Percentiles rank a stretch among this genome's conserved stretches.
Conservation (phyloP, 352 stramenopile genomes). For the Phytopythium oedochilum region DNA sequence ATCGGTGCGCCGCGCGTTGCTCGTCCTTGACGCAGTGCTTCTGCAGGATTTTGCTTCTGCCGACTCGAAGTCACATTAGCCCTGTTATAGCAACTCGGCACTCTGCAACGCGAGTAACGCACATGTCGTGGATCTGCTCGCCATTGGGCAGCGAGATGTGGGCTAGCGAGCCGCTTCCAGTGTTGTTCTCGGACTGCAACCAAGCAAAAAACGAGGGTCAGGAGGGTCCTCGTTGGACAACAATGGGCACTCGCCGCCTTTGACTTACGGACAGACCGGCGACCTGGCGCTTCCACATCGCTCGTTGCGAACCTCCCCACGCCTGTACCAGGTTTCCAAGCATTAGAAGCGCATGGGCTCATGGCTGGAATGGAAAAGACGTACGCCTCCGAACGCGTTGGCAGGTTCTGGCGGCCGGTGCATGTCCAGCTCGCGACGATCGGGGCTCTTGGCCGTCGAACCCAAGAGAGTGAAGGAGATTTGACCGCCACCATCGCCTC, state of each 20-base stretch:
- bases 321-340: conserved; percentile 16
- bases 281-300: conserved; percentile 68
- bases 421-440: not conserved
- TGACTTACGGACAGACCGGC: conserved; percentile 14
- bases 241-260: not conserved
- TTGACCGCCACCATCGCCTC: not conserved
- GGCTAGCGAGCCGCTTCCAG: conserved; percentile 7
- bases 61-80: not conserved
- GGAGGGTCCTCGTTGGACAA: no score
- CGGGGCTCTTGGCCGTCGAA: no score
- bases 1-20: conserved; percentile 47
- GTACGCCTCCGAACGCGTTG: conserved; percentile 31
- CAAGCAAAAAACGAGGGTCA: no score
- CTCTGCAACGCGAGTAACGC: conserved; percentile 1
- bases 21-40: conserved; percentile 64
- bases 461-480: not conserved
- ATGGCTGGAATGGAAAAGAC: not conserved
- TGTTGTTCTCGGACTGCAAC: not conserved
- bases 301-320: conserved; percentile 40
- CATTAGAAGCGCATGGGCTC: not conserved
- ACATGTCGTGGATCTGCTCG: conserved; percentile 76
- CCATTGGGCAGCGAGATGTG: conserved; percentile 58
- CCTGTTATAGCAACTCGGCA: no score
- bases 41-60: conserved; percentile 65
- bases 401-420: conserved; percentile 10